Base-by-base conservation (phyloP, 2,329 filamentous ascomycete species). In the Fusarium sp. region DNA sequence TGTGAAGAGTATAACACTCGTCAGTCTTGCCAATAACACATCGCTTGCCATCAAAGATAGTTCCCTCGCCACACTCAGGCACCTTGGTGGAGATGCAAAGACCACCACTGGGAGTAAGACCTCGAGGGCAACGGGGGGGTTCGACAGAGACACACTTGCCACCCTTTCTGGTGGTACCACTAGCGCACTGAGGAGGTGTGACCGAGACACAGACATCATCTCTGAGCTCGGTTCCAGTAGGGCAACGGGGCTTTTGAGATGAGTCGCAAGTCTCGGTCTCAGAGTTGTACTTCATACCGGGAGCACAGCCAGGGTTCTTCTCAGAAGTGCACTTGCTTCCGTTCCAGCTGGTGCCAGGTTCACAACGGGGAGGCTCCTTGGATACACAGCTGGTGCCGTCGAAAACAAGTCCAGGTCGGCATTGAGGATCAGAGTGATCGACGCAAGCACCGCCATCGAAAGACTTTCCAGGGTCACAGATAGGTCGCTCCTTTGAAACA, bases 251-350 rank as follows among this genome's bases (percentile, higher is more conserved):
- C 6, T 48, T 28, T 0, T 20, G 4, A 4, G 35, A n/a, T 9
- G 66, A 69, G 10, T 69, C 58, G 18, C 64, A 69, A 2, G 57
- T 45, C 65, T 70, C 64, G 15, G 57, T 55, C 8, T 70, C 67
- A 0, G 49, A 2, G 14, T 70, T 63, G 18, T 70, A 70, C 3
- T 42, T 48, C 36, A 49, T 69, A 1, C 67, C 67, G 4, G 44
- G 55, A 17, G 15, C 12, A 33, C 64, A 70, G 3, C 28, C 33
- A 2, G 58, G 57, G 4, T 17, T 55, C 41, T 69, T 63, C 7
- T 69, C 57, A 2, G 57, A 69, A 9, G 57, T 28, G 9, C 66
- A 69, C 38, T 69, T 63, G 57, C 15, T 57, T 42, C 66, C 64
- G 7, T 63, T 56, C 58, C 41, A 69, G 14, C 17, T 48, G 4